Conservation (phyloP, 768 basidiomycete species). For the Amanita exitialis region DNA sequence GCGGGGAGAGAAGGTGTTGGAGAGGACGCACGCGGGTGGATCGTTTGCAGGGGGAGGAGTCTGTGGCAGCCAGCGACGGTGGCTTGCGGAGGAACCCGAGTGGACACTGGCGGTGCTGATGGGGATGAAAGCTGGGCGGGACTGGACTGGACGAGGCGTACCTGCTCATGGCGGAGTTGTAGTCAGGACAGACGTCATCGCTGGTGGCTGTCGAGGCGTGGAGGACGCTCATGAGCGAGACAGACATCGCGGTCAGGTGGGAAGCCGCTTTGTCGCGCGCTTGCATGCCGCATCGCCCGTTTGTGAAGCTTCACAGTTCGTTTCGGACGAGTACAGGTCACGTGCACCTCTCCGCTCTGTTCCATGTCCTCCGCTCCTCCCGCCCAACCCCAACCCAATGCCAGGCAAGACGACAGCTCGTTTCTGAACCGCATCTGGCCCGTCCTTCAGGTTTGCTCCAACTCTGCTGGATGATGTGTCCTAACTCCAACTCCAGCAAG, state of each 20-base stretch:
- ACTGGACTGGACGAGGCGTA: slow-evolving; percentile 10
- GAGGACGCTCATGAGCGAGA: slow-evolving; percentile 1
- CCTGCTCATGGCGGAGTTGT: slow-evolving; percentile 29
- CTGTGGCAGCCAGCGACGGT: slow-evolving; percentile 4
- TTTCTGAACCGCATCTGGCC: slow-evolving; percentile 11
- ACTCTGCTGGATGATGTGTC: neutral
- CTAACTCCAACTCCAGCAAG: slow-evolving; percentile 38
- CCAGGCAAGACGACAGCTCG: slow-evolving; percentile 13
- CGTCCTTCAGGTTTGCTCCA: slow-evolving; percentile 13
- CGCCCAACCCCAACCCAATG: neutral
- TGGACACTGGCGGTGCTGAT: no score
- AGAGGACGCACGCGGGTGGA: neutral
- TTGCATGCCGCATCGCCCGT: neutral
- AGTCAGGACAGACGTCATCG: slow-evolving; percentile 30
- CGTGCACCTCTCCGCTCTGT: neutral
- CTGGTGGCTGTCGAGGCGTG: neutral
- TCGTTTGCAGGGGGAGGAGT: slow-evolving; percentile 10
- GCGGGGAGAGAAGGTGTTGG: slow-evolving; percentile 2
- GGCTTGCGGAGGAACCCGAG: neutral
- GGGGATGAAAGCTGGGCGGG: no score
- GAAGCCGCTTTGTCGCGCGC: neutral
- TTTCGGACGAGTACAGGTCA: no score
- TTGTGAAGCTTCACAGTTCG: no score
- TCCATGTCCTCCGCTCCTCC: neutral
- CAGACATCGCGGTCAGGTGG: neutral